These are phyloP conservation scores for Aspergillus fumigatus DNA, from an alignment of 2,329 filamentous ascomycete genomes.

Conservation along the genomic window DNA sequence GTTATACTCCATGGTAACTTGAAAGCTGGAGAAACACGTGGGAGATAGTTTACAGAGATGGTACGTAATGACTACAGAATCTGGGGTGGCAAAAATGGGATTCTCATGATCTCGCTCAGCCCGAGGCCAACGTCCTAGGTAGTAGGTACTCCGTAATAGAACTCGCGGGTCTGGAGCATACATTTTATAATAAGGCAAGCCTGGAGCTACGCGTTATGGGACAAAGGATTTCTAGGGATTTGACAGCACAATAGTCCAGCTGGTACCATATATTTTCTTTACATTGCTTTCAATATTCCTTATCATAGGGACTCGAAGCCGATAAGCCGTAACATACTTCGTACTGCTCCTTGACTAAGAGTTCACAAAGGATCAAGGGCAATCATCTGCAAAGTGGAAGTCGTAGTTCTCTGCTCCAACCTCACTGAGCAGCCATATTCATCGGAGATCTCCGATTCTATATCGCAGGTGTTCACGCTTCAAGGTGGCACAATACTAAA, in stretches of 20 bases:
- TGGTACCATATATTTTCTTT: no score
- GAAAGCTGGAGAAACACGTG: not conserved
- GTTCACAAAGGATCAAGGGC: not conserved
- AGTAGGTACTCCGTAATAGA: no score
- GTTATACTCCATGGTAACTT: not conserved
- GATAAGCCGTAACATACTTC: no score
- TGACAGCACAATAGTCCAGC: not conserved
- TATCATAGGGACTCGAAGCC: not conserved
- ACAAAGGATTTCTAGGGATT: not conserved
- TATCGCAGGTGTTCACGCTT: not conserved
- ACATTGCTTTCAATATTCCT: not conserved
- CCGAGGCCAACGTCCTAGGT: not conserved
- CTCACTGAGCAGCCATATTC: not conserved
- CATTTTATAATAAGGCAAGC: not conserved
- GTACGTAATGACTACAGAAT: not conserved
- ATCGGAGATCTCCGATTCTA: not conserved
- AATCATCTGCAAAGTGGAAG: not conserved
- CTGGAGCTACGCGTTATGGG: not conserved
- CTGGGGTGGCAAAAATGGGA: not conserved
- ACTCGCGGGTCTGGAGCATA: not conserved
- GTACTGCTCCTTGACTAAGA: no score
- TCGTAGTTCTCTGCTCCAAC: no score
- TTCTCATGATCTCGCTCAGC: not conserved
- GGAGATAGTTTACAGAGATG: not conserved
- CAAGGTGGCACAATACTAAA: not conserved